Evolutionary conservation across 2,329 filamentous ascomycete species (phyloP).

Genomic region (Verticillium dahliae): DNA sequence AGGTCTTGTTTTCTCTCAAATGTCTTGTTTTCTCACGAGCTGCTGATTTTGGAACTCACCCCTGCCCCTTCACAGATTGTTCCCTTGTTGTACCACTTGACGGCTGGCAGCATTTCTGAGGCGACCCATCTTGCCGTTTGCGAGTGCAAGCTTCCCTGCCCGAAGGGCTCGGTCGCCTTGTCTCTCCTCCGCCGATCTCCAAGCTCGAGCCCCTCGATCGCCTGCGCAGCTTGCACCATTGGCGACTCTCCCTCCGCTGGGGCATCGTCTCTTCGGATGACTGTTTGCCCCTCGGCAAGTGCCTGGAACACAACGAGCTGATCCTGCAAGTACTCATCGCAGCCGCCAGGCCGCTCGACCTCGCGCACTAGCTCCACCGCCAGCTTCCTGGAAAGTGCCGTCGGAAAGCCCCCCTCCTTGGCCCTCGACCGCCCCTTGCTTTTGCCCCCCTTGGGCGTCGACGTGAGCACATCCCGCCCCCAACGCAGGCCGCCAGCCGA

Average conservation of each 20-base stretch:
- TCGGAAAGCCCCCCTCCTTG: slow-evolving; percentile 21
- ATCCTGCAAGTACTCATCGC: slow-evolving; percentile 54
- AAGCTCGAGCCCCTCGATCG: slow-evolving; percentile 20
- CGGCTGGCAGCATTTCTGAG: slow-evolving; percentile 39
- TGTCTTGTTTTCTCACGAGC: neutral
- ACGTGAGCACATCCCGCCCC: slow-evolving; percentile 38
- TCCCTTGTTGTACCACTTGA: slow-evolving; percentile 45
- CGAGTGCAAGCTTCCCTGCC: slow-evolving; percentile 49
- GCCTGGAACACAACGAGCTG: slow-evolving; percentile 56
- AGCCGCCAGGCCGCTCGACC: slow-evolving; percentile 34
- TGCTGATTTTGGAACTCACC: slow-evolving; percentile 4
- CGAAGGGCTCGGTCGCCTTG: slow-evolving; percentile 42
- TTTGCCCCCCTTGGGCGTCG: slow-evolving; percentile 32
- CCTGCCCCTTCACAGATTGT: slow-evolving; percentile 41
- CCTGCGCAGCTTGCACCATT: slow-evolving; percentile 17
- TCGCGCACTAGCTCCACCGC: slow-evolving; percentile 39
- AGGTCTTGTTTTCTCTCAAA: neutral
- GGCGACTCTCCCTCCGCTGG: slow-evolving; percentile 8
- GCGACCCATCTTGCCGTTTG: slow-evolving; percentile 56
- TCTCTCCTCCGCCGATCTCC: slow-evolving; percentile 30
- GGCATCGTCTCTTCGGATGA: slow-evolving; percentile 27
- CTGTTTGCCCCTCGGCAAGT: slow-evolving; percentile 44
- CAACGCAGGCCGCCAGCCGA: slow-evolving; percentile 37
- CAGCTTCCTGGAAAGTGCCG: slow-evolving; percentile 36
- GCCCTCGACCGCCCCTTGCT: slow-evolving; percentile 11